Evolutionary conservation across 202 grass and related monocot species (phyloP).

Genomic region (Carex sylvatica): DNA sequence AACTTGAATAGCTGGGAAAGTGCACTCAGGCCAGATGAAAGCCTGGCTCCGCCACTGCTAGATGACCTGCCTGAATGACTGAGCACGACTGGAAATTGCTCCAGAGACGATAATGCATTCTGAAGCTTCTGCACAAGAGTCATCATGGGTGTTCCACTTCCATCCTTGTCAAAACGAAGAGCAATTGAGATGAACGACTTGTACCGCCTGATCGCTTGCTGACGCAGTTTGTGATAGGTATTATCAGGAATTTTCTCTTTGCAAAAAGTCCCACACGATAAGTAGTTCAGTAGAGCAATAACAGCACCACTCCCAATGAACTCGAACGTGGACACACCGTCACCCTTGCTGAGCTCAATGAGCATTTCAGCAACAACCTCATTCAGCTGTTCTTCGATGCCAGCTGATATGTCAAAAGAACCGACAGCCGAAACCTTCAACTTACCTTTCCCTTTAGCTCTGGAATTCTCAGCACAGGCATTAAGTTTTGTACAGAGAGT

Average conservation of each 20-base stretch:
- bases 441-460: slow-evolving; percentile 76
- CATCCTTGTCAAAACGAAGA: slow-evolving; percentile 44
- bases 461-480: slow-evolving; percentile 41
- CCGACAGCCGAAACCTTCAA: slow-evolving; percentile 39
- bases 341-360: slow-evolving; percentile 63
- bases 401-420: slow-evolving; percentile 46
- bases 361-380: slow-evolving; percentile 57
- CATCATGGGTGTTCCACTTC: slow-evolving; percentile 52
- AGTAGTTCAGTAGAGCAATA: slow-evolving; percentile 61
- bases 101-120: slow-evolving; percentile 67
- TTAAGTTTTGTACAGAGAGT: slow-evolving; percentile 69
- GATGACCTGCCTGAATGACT: slow-evolving; percentile 67
- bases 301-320: slow-evolving; percentile 85
- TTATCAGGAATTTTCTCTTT: slow-evolving; percentile 60
- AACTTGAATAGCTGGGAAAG: slow-evolving; percentile 77
- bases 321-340: slow-evolving; percentile 93
- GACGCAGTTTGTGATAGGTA: slow-evolving; percentile 54
- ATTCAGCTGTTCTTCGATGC: slow-evolving; percentile 58
- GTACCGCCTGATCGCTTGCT: slow-evolving; percentile 63
- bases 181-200: slow-evolving; percentile 63
- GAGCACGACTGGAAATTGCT: slow-evolving; percentile 73
- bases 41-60: slow-evolving; percentile 42
- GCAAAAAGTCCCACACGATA: slow-evolving; percentile 80
- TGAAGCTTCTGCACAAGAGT: slow-evolving; percentile 80
- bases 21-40: slow-evolving; percentile 52